Evolutionary conservation across 257 asterid genomes (phyloP).

Genomic region (Forsythia viridissima): DNA sequence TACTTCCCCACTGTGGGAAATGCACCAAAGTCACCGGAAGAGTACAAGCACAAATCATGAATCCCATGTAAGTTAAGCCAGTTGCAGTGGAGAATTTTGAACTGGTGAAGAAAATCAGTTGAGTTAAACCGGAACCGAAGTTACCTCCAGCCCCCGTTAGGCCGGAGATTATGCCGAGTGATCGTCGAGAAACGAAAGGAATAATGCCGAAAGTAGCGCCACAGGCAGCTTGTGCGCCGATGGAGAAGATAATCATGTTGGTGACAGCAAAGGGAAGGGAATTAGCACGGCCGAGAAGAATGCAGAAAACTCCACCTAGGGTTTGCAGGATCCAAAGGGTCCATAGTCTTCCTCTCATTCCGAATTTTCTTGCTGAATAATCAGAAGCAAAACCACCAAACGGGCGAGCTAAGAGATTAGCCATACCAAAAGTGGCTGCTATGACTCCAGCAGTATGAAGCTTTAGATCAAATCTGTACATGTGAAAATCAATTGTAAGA

Average conservation of each 20-base stretch:
- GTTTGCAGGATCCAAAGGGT: conserved; percentile 53
- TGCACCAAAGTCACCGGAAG: conserved; percentile 46
- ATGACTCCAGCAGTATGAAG: conserved; percentile 56
- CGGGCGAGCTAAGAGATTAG: conserved; percentile 51
- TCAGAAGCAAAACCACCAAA: conserved; percentile 57
- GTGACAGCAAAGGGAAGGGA: conserved; percentile 46
- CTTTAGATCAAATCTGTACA: conserved; percentile 48
- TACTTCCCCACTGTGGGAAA: conserved; percentile 74
- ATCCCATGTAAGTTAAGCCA: conserved; percentile 51
- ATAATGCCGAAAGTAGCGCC: conserved; percentile 59
- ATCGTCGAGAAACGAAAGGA: conserved; percentile 55
- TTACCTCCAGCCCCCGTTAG: conserved; percentile 66
- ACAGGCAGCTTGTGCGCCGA: conserved; percentile 63
- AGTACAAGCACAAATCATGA: conserved; percentile 52
- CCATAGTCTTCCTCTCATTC: conserved; percentile 70
- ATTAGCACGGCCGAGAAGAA: conserved; percentile 39
- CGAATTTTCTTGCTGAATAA: conserved; percentile 34
- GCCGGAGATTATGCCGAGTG: conserved; percentile 51
- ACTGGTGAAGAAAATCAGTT: conserved; percentile 45
- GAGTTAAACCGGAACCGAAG: conserved; percentile 60
- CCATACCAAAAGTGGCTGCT: conserved; percentile 69
- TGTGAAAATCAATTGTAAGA: too few relatives aligned
- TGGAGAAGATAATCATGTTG: conserved; percentile 51
- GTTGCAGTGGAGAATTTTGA: conserved; percentile 29
- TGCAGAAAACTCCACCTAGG: conserved; percentile 54